These are phyloP conservation scores for Penicillium sp. DNA, from an alignment of 2,329 filamentous ascomycete genomes.

Conservation along the genomic window DNA sequence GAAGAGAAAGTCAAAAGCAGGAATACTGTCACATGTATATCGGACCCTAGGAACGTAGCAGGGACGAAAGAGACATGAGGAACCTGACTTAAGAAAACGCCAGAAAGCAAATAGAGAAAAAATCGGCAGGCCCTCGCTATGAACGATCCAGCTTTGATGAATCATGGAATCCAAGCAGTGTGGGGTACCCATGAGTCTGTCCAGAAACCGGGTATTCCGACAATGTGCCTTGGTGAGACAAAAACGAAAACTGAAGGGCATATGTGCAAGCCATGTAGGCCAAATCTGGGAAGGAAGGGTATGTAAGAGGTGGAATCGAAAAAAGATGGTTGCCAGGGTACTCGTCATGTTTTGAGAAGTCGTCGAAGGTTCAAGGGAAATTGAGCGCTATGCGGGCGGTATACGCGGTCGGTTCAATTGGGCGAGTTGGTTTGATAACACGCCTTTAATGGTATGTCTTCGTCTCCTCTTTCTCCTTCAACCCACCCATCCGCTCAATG, in stretches of 20 bases:
- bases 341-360: conserved; percentile 37
- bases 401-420: not conserved
- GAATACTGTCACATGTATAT: conserved; percentile 26
- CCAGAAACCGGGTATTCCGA: not conserved
- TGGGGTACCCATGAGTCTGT: not conserved
- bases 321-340: conserved; percentile 29
- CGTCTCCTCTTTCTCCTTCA: conserved; percentile 77
- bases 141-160: conserved; percentile 27
- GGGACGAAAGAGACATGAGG: conserved; percentile 32
- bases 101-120: conserved; percentile 22
- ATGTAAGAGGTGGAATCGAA: conserved; percentile 23
- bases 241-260: conserved; percentile 18
- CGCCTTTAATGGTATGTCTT: conserved; percentile 38
- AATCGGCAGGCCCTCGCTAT: conserved; percentile 33
- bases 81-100: conserved; percentile 34
- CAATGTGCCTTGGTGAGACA: conserved; percentile 5
- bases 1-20: conserved; percentile 22
- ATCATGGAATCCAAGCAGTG: conserved; percentile 4
- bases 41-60: conserved; percentile 45
- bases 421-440: not conserved
- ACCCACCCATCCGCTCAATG: conserved; percentile 87
- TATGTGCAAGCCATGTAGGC: conserved; percentile 36
- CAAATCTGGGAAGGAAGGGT: conserved; percentile 23
- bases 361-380: conserved; percentile 25
- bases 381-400: not conserved